These are phyloP conservation scores for Saccharum spontaneum DNA, from an alignment of 176 grass and related monocot species.

Conservation along the genomic window DNA sequence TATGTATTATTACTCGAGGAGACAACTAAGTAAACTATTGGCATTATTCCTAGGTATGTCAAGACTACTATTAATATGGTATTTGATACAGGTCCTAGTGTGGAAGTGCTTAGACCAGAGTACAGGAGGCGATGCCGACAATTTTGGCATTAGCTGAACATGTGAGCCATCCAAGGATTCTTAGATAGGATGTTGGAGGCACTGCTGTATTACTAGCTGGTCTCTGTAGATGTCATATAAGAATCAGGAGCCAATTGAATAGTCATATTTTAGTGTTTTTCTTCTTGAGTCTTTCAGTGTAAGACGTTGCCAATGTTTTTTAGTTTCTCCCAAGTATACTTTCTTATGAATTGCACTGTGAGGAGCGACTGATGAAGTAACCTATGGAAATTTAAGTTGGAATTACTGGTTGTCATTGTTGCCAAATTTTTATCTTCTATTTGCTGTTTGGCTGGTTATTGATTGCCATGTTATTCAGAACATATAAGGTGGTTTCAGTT, in stretches of 20 bases:
- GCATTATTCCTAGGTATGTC: neutral
- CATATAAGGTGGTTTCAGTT: neutral
- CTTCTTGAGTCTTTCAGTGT: neutral
- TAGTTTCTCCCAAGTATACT: neutral
- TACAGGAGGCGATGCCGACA: neutral
- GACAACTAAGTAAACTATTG: neutral
- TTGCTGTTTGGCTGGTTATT: neutral
- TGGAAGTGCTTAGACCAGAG: neutral
- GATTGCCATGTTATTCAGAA: neutral
- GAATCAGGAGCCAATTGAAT: neutral
- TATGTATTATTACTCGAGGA: neutral
- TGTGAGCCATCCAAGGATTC: conserved; percentile 1
- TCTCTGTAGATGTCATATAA: neutral
- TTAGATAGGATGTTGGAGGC: neutral
- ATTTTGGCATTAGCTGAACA: neutral
- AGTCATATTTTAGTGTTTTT: neutral
- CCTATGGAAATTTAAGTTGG: neutral
- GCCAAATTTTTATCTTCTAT: neutral
- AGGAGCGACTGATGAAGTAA: neutral
- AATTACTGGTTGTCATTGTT: neutral
- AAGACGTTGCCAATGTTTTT: neutral
- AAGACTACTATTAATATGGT: neutral
- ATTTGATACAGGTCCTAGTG: neutral
- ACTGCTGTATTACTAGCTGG: neutral
- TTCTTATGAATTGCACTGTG: neutral